phyloP scores from a whole-genome alignment of 2,329 filamentous ascomycete species.

The Fusarium vanettenii region DNA sequence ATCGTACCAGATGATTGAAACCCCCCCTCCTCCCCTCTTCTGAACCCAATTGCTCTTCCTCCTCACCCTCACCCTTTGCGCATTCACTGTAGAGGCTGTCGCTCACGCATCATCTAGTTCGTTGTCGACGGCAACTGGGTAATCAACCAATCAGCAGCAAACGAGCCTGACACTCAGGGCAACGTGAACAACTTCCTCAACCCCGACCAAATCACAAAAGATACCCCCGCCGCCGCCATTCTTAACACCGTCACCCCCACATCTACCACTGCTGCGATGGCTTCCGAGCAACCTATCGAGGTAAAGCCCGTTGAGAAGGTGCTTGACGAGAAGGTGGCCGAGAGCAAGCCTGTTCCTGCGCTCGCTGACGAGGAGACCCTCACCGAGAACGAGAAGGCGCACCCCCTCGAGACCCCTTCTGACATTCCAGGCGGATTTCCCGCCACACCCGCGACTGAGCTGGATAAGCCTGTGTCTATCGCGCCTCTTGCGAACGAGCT shows the following conservation, averaged over 20 bases:
- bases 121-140: slow-evolving; percentile 94
- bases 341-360: slow-evolving; percentile 12
- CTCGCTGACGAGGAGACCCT: slow-evolving; percentile 27
- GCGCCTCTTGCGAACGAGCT: slow-evolving; percentile 65
- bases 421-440: slow-evolving; percentile 65
- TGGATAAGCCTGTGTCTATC: slow-evolving; percentile 66
- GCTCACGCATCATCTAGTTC: slow-evolving; percentile 70
- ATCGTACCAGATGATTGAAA: slow-evolving; percentile 33
- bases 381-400: slow-evolving; percentile 18
- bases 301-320: slow-evolving; percentile 43
- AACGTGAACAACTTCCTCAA: slow-evolving; percentile 95
- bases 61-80: slow-evolving; percentile 16
- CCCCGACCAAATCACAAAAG: slow-evolving; percentile 73
- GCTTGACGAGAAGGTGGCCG: slow-evolving; percentile 22
- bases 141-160: slow-evolving; percentile 81
- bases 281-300: slow-evolving; percentile 67
- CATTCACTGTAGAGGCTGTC: slow-evolving; percentile 15
- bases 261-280: slow-evolving; percentile 78
- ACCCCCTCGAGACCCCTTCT: slow-evolving; percentile 51
- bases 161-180: slow-evolving; percentile 83
- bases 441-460: slow-evolving; percentile 70
- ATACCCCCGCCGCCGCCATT: slow-evolving; percentile 60
- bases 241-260: slow-evolving; percentile 77
- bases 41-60: slow-evolving; percentile 37
- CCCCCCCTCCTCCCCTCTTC: slow-evolving; percentile 29